Percentiles rank a stretch among this genome's conserved stretches.
Evolutionary conservation across 192 early-diverging fungal species (phyloP).

Genomic region (Linnemannia exigua): DNA sequence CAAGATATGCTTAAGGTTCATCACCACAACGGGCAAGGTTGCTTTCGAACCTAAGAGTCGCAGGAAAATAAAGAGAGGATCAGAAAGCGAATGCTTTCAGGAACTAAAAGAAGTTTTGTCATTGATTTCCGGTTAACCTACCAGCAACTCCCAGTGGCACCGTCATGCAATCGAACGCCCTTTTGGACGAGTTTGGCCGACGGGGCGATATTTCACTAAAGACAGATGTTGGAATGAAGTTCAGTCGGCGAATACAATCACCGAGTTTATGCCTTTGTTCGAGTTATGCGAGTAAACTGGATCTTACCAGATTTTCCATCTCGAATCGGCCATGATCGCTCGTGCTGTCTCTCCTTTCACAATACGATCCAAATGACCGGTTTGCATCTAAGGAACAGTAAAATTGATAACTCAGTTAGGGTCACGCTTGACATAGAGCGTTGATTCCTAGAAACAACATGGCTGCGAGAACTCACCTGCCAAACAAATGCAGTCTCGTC

Average conservation of each 20-base stretch:
- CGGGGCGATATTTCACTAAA: conserved; percentile 31
- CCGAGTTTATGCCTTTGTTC: not conserved
- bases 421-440: not conserved
- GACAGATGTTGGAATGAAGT: conserved; percentile 3
- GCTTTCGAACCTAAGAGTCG: not conserved
- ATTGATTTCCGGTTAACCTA: not conserved
- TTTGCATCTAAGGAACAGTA: conserved; percentile 69
- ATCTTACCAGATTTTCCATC: conserved; percentile 65
- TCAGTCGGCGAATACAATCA: not conserved
- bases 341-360: conserved; percentile 65
- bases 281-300: not conserved
- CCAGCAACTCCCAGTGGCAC: conserved; percentile 14
- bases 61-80: not conserved
- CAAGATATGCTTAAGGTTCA: conserved; percentile 40
- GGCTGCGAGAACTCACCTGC: conserved; percentile 70
- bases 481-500: conserved; percentile 80
- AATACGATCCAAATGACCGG: conserved; percentile 80
- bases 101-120: not conserved
- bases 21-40: not conserved
- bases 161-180: conserved; percentile 44
- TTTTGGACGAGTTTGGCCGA: conserved; percentile 27
- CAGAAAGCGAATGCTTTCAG: not conserved
- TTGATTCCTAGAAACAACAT: not conserved
- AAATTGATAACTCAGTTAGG: not conserved
- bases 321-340: conserved; percentile 71